Evolutionary conservation across 1,284 basidiomycete species (phyloP).

Genomic region (Tilletia horrida): DNA sequence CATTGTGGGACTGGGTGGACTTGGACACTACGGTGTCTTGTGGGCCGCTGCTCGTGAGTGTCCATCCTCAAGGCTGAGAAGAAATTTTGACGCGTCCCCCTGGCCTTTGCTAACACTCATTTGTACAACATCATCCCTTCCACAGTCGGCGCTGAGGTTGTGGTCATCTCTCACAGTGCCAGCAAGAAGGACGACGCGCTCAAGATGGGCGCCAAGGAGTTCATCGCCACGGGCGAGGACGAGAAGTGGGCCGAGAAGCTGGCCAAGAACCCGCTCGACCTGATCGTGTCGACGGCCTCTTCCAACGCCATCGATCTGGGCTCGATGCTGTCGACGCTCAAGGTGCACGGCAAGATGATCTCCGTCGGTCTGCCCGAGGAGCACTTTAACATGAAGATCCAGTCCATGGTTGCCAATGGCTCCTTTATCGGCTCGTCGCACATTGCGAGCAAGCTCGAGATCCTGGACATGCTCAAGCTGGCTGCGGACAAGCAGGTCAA

Average conservation of each 20-base stretch:
- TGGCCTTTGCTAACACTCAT: too few species aligned
- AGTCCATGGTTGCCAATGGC: slow-evolving; percentile 57
- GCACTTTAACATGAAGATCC: slow-evolving; percentile 52
- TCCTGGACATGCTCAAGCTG: slow-evolving; percentile 56
- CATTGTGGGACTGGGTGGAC: slow-evolving; percentile 60
- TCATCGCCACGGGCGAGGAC: slow-evolving; percentile 49
- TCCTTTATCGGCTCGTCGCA: slow-evolving; percentile 58
- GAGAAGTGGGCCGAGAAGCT: slow-evolving; percentile 42
- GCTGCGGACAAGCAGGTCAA: slow-evolving; percentile 49
- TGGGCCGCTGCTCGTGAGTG: slow-evolving; percentile 60
- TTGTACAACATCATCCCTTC: not conserved
- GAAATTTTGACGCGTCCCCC: not conserved
- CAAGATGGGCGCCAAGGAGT: slow-evolving; percentile 63
- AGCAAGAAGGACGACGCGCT: slow-evolving; percentile 66
- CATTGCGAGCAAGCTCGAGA: slow-evolving; percentile 67
- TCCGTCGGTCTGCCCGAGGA: slow-evolving; percentile 63
- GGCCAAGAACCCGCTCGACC: slow-evolving; percentile 58
- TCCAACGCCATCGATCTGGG: slow-evolving; percentile 57
- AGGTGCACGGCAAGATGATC: slow-evolving; percentile 62
- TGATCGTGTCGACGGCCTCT: slow-evolving; percentile 64
- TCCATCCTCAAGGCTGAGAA: not conserved
- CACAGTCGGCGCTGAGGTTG: slow-evolving; percentile 63
- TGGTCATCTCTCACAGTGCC: slow-evolving; percentile 66
- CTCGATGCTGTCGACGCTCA: slow-evolving; percentile 60
- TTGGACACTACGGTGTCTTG: slow-evolving; percentile 59